Conservation (phyloP, 768 basidiomycete species). For the Mycena metata region DNA sequence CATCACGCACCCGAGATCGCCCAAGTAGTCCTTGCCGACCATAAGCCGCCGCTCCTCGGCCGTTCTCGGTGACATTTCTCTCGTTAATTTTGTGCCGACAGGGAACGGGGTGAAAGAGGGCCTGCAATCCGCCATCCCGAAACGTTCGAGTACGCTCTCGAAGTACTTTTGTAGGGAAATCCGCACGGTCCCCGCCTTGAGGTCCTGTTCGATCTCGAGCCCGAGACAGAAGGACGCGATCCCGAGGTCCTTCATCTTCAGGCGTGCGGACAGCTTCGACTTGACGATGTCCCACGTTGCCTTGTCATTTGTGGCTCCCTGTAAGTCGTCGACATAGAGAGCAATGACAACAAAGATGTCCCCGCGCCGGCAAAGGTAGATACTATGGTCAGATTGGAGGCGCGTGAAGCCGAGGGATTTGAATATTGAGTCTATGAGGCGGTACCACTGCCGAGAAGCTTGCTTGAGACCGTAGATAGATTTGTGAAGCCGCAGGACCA, state of each 20-base stretch:
- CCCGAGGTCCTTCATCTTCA: constrained; percentile 20
- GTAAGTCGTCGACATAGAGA: constrained; percentile 1
- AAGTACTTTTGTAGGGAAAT: constrained; percentile 11
- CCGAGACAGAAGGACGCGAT: background rate
- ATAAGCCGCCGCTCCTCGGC: background rate
- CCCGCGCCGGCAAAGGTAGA: constrained; percentile 8
- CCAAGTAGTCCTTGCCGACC: constrained; percentile 1
- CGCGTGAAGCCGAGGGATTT: constrained; percentile 11
- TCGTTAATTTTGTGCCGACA: background rate
- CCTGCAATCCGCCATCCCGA: constrained; percentile 9
- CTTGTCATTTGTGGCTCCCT: background rate
- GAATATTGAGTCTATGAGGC: background rate
- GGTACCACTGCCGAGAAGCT: constrained; percentile 7
- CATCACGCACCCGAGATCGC: background rate
- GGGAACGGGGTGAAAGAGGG: constrained; percentile 7
- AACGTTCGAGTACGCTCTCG: background rate
- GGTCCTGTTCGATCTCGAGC: background rate
- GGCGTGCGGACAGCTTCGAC: background rate
- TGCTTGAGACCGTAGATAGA: constrained; percentile 21
- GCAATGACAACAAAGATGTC: constrained; percentile 1
- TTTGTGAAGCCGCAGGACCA: constrained; percentile 11
- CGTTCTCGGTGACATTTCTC: constrained; percentile 3
- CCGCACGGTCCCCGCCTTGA: background rate
- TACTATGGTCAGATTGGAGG: constrained; percentile 15
- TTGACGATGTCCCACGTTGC: background rate